Conservation (phyloP, 805 yeast species). For the Sungouiella thailandica region DNA sequence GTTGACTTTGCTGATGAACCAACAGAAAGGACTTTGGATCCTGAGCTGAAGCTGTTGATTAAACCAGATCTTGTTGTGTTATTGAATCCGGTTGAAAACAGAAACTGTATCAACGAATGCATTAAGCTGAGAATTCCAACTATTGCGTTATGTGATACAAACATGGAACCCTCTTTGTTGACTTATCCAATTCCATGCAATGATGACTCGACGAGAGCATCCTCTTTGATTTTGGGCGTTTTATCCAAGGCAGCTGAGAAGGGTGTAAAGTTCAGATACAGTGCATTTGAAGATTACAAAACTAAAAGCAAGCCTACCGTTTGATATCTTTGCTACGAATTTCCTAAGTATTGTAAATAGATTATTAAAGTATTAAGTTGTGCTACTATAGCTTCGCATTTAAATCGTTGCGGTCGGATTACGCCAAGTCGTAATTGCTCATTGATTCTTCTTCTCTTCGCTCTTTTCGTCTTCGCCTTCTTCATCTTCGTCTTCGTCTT, state of each 20-base stretch:
- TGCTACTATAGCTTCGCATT: no score
- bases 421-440: no score
- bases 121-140: slow-evolving; percentile 81
- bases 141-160: slow-evolving; percentile 89
- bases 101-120: slow-evolving; percentile 78
- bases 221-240: slow-evolving; percentile 75
- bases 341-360: slow-evolving; percentile 5
- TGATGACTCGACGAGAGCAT: slow-evolving; percentile 83
- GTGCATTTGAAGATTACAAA: slow-evolving; percentile 14
- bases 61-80: slow-evolving; percentile 88
- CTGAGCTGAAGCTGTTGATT: slow-evolving; percentile 47
- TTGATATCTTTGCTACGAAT: no score
- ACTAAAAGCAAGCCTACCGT: neutral
- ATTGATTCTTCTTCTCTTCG: no score
- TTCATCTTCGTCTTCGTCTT: slow-evolving; percentile 42
- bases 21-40: slow-evolving; percentile 52
- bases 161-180: slow-evolving; percentile 82
- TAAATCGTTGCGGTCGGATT: no score
- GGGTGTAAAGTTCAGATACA: slow-evolving; percentile 61
- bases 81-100: slow-evolving; percentile 83
- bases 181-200: slow-evolving; percentile 96
- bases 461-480: slow-evolving; percentile 20
- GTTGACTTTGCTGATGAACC: slow-evolving; percentile 69
- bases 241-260: slow-evolving; percentile 79
- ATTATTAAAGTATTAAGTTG: neutral